Evolutionary conservation across 768 basidiomycete species (phyloP).

Genomic region (Rhodotorula sphaerocarpa): DNA sequence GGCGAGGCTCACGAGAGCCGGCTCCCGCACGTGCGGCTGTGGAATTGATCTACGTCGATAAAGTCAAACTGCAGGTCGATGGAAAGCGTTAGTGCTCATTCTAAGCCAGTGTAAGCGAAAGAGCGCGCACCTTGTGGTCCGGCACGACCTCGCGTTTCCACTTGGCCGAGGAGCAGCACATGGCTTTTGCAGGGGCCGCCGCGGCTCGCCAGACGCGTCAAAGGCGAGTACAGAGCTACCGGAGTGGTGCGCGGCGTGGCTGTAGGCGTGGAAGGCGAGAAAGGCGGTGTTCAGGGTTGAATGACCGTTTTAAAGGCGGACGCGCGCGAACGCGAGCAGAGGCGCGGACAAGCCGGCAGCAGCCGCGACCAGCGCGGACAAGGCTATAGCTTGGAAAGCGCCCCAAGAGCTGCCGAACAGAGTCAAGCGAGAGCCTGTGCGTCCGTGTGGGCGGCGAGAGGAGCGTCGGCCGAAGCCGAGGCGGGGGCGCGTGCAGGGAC

Average conservation of each 20-base stretch:
- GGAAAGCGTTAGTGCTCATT: too few relatives aligned
- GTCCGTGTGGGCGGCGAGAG: too few relatives aligned
- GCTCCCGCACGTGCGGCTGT: slow-evolving; percentile 74
- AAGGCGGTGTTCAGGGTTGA: too few relatives aligned
- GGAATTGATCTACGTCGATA: slow-evolving; percentile 85
- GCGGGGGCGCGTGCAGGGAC: too few relatives aligned
- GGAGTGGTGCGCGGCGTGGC: not conserved
- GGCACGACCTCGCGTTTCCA: slow-evolving; percentile 91
- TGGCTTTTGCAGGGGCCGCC: not conserved
- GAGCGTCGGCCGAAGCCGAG: too few relatives aligned
- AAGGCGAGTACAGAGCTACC: not conserved
- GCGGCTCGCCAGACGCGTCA: not conserved
- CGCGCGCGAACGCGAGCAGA: not conserved
- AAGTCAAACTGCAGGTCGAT: slow-evolving; percentile 75
- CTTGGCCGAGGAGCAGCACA: slow-evolving; percentile 38
- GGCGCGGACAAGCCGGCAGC: not conserved
- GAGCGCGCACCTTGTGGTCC: slow-evolving; percentile 79
- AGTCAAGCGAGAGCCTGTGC: too few relatives aligned
- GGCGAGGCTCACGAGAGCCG: slow-evolving; percentile 62
- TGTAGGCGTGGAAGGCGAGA: not conserved
- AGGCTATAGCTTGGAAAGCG: too few relatives aligned
- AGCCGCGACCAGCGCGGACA: not conserved
- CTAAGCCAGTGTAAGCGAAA: too few relatives aligned
- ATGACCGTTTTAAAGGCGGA: too few relatives aligned
- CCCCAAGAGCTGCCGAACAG: too few relatives aligned